Evolutionary conservation across 345 rosid genomes (phyloP), one percentile per base, ranked within the genome.

Genomic region (Erysimum cheiranthoides): DNA sequence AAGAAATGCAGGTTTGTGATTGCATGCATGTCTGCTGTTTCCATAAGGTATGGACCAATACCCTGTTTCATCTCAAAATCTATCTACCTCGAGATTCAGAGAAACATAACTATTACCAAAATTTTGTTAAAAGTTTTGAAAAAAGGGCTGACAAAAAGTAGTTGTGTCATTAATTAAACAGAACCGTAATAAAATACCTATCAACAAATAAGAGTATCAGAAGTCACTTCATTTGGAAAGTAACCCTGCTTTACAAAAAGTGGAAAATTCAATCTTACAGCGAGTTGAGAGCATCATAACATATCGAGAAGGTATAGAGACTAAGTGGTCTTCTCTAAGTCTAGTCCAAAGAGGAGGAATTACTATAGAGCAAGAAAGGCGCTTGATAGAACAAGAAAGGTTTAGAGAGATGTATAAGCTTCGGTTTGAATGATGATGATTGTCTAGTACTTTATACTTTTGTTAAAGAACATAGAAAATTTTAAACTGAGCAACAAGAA

Each of bases 11-110:
- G 49, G 62, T 17, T 18, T 77, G 72, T 65, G 80, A 77, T 77
- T 71, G 81, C 77, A 78, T 78, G 81, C 81, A 78, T 78, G 77
- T 64, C 81, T 78, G 77, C 10, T 59, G 54, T 28, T 56, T 56
- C 38, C 61, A 66, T 42, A 30, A 54, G 71, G 51, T 57, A 45
- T 57, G 66, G 60, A 46, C 76, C 61, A 71, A 71, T 71, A 42
- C 43, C 4, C 18, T 52, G n/a, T 47, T 60, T 47, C 61, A 50
- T 59, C 73, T 75, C 32, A 59, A 40, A 18, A 69, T 9, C 38
- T 61, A 61, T 64, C 65, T 57, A 70, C 76, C 66, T 70, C 80
- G 76, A 77, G 76, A 70, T 46, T 77, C 60, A 70, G 71, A 64
- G 16, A 47, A 18, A 39, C 61, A 47, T 58, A 64, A 56, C 38